phyloP scores from a whole-genome alignment of 164 flowering plant genomes.

The Vitis vinifera region ASM3070453v1 NC_081812.1:4947001-4947500 shows the following conservation, averaged over 20 bases:
- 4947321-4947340: constrained; percentile 46
- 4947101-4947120: constrained; percentile 51
- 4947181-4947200: constrained; percentile 56
- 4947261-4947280: constrained; percentile 46
- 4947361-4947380: constrained; percentile 52
- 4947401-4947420: constrained; percentile 10
- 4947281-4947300: constrained; percentile 41
- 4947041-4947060: constrained; percentile 83
- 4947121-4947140: constrained; percentile 72
- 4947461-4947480: constrained; percentile 19
- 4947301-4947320: constrained; percentile 51
- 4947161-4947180: constrained; percentile 51
- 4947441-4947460: constrained; percentile 55
- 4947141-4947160: constrained; percentile 66
- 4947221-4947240: constrained; percentile 73
- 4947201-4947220: constrained; percentile 68
- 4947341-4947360: constrained; percentile 58
- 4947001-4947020: constrained; percentile 56
- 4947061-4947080: constrained; percentile 44
- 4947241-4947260: constrained; percentile 76
- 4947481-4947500: not conserved
- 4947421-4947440: constrained; percentile 17
- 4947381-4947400: constrained; percentile 10
- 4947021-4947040: constrained; percentile 58
- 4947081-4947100: constrained; percentile 61